Conservation (phyloP, 192 early-diverging fungal species). For the Bifiguratus adelaidae region DNA sequence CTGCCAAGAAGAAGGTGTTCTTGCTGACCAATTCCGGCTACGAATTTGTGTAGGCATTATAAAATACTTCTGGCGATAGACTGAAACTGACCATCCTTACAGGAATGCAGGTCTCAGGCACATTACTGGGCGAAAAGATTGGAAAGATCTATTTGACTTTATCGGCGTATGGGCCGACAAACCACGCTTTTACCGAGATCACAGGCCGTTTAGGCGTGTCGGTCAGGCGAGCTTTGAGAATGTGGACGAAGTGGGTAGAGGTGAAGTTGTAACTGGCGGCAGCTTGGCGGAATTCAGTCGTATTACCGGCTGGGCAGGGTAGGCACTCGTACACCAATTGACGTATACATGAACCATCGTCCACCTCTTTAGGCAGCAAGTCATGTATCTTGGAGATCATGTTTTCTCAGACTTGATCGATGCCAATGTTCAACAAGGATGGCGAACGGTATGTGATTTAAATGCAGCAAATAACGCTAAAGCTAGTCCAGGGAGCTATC, state of each 20-base stretch:
- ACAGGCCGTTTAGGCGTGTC: conserved; percentile 45
- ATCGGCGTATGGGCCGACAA: conserved; percentile 47
- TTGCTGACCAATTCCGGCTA: conserved; percentile 49
- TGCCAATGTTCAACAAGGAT: conserved; percentile 47
- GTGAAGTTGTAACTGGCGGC: conserved; percentile 51
- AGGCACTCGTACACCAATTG: background rate
- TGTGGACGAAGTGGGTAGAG: conserved; percentile 37
- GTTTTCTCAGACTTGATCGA: conserved; percentile 51
- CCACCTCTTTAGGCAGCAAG: conserved; percentile 24
- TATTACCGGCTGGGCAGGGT: conserved; percentile 40
- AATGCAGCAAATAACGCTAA: background rate
- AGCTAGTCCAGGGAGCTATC: conserved; percentile 27
- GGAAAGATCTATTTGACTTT: conserved; percentile 52
- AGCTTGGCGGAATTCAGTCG: conserved; percentile 39
- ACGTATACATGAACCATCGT: no score
- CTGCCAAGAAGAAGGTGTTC: conserved; percentile 39
- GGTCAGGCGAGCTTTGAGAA: conserved; percentile 32
- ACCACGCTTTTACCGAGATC: conserved; percentile 44
- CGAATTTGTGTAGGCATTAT: conserved; percentile 20
- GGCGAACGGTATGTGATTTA: conserved; percentile 28
- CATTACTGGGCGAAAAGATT: conserved; percentile 29
- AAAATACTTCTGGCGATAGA: background rate
- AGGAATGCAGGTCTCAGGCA: conserved; percentile 31
- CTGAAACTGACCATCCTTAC: background rate
- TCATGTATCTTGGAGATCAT: conserved; percentile 56